Evolutionary conservation across 345 rosid genomes (phyloP).

Genomic region (Salix koriyanagi): DNA sequence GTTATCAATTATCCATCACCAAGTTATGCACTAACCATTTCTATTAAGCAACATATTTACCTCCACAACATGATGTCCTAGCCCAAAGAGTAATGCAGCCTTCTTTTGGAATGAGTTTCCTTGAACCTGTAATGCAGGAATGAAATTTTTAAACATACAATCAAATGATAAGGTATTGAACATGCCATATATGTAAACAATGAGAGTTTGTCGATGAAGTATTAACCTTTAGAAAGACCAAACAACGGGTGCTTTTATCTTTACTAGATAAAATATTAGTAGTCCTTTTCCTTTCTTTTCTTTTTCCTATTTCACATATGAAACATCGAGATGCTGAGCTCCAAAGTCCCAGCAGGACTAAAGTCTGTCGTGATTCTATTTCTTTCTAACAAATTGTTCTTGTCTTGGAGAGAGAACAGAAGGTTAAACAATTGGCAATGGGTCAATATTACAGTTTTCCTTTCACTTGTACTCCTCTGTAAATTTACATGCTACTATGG

Average conservation of each 20-base stretch:
- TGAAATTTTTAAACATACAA: slow-evolving; percentile 4
- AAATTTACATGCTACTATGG: not conserved
- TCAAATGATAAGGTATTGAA: not conserved
- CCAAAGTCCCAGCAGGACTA: not conserved
- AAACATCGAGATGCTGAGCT: not conserved
- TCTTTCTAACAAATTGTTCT: too few relatives aligned
- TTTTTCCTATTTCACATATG: not conserved
- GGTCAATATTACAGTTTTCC: not conserved
- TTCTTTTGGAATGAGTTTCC: slow-evolving; percentile 99
- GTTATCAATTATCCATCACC: not conserved
- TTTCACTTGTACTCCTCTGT: not conserved
- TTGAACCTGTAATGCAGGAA: slow-evolving; percentile 50
- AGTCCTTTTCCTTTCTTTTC: not conserved
- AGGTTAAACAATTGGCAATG: too few relatives aligned
- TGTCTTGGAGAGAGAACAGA: too few relatives aligned
- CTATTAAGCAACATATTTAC: slow-evolving; percentile 38
- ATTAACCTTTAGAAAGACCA: not conserved
- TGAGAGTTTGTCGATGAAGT: not conserved
- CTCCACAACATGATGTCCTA: slow-evolving; percentile 61
- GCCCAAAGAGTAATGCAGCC: slow-evolving; percentile 77
- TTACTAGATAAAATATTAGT: not conserved
- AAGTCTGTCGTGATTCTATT: not conserved
- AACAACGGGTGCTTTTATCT: not conserved
- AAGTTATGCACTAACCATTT: not conserved
- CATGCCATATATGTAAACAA: not conserved